phyloP scores from a whole-genome alignment of 805 yeast genomes.

The Metschnikowia kofuensis region DNA sequence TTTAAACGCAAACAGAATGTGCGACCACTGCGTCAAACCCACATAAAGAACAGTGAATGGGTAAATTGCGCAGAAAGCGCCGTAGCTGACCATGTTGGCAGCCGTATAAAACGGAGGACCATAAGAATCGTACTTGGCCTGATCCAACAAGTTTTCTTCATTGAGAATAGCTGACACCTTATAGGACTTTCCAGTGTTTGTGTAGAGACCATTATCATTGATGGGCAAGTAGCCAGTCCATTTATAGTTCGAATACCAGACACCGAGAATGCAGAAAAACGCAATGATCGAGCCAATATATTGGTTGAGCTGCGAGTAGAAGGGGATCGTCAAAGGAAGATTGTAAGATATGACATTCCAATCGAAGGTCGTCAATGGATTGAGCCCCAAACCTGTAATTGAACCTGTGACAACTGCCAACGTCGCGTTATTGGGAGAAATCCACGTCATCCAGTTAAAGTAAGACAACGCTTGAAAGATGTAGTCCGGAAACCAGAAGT shows the following conservation, averaged over 20 bases:
- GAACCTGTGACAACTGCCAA: conserved; percentile 28
- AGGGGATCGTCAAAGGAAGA: conserved; percentile 35
- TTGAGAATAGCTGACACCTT: conserved; percentile 17
- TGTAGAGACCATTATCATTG: conserved; percentile 22
- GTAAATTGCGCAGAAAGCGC: conserved; percentile 24
- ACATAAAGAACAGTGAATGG: conserved; percentile 26
- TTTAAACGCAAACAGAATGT: conserved; percentile 13
- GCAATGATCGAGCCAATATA: conserved; percentile 25
- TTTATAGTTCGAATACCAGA: conserved; percentile 26
- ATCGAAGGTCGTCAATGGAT: conserved; percentile 35
- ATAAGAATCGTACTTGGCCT: conserved; percentile 16
- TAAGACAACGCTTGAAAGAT: conserved; percentile 24
- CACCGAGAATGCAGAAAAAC: conserved; percentile 24
- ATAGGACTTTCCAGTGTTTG: conserved; percentile 25
- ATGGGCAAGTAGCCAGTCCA: conserved; percentile 32
- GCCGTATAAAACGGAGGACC: conserved; percentile 26
- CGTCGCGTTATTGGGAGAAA: conserved; percentile 23
- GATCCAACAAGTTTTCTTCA: not conserved
- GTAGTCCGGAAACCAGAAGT: conserved; percentile 30
- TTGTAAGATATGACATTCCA: conserved; percentile 22
- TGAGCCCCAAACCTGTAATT: conserved; percentile 26
- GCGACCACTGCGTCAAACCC: conserved; percentile 12
- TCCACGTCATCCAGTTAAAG: conserved; percentile 34
- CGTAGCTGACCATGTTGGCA: conserved; percentile 22
- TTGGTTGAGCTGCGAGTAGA: conserved; percentile 23